Conservation (phyloP, 495 filamentous ascomycete species). For the Darksidea phi region DNA sequence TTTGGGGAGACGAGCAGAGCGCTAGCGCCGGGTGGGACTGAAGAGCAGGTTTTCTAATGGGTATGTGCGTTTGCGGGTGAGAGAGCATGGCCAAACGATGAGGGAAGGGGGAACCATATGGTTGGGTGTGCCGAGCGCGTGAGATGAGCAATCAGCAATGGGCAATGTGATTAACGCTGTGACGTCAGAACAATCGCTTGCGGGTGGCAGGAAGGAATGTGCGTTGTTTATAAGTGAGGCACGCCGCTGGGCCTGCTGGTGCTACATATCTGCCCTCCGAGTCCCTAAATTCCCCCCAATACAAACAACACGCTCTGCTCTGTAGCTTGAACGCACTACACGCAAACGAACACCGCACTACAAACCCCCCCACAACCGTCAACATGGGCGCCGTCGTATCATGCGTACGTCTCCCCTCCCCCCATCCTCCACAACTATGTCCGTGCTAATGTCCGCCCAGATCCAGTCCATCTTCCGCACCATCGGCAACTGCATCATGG, state of each 20-base stretch:
- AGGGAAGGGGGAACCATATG: too few species aligned
- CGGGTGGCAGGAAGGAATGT: not conserved
- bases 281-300: too few species aligned
- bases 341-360: not conserved
- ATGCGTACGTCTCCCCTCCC: slow-evolving; percentile 67
- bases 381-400: slow-evolving; percentile 95
- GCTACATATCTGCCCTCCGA: not conserved
- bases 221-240: not conserved
- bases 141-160: too few species aligned
- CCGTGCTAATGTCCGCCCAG: slow-evolving; percentile 50
- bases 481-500: slow-evolving; percentile 81
- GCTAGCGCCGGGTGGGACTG: too few species aligned
- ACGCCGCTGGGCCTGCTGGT: not conserved
- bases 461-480: slow-evolving; percentile 74
- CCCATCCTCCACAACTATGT: slow-evolving; percentile 5
- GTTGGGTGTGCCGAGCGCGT: not conserved
- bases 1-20: not conserved
- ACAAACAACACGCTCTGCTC: too few species aligned
- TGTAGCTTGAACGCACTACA: not conserved
- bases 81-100: too few species aligned
- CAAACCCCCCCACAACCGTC: slow-evolving; percentile 37
- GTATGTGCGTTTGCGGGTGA: too few species aligned
- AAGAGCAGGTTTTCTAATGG: slow-evolving; percentile 4
- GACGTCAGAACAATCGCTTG: too few species aligned
- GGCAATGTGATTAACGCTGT: too few species aligned